Base-by-base conservation (phyloP, 2,329 filamentous ascomycete species). In the Curvularia spicifera region DNA sequence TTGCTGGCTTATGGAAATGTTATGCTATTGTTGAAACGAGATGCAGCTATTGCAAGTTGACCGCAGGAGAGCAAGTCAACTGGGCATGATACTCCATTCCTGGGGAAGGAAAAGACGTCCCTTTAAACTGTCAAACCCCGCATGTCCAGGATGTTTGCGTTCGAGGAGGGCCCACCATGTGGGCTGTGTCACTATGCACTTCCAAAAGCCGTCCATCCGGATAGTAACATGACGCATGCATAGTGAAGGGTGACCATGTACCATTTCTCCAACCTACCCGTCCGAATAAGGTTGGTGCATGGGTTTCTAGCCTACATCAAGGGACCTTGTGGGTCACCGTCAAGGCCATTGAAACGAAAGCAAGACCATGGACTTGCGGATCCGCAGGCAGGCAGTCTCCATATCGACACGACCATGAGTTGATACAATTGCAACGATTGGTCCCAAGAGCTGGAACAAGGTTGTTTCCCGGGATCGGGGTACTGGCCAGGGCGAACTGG, bases 91-190 rank as follows among this genome's bases (percentile, higher is more conserved):
- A 33, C 12, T 51, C 51, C 35, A 20, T 60, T 61, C 48, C 29
- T 42, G 53, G 59, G 50, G 49, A 66, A 40, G 60, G 61, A 48
- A 59, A 52, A 48, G 29, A 54, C 18, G 57, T 62, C 63, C 64
- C 66, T 70, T 68, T 74, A 73, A 74, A 70, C 50, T 42, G 18
- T 28, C 52, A 62, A 44, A 75, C 72, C 74, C 74, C 74, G 71
- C 73, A 73, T 68, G 53, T 55, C 42, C 47, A 57, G 52, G 50
- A 48, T 50, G 39, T 53, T 70, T 68, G 69, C 71, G 50, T 56
- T 37, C 62, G 66, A 59, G 60, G 64, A 72, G 49, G 59, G 63
- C 51, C 66, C 52, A 60, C 66, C 63, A 67, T 56, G 54, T 70
- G 62, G 63, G 49, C 50, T 62, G 56, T 60, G 46, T 51, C 44